phyloP scores from a whole-genome alignment of 1,284 basidiomycete species.

The Trichosporon asahii region DNA sequence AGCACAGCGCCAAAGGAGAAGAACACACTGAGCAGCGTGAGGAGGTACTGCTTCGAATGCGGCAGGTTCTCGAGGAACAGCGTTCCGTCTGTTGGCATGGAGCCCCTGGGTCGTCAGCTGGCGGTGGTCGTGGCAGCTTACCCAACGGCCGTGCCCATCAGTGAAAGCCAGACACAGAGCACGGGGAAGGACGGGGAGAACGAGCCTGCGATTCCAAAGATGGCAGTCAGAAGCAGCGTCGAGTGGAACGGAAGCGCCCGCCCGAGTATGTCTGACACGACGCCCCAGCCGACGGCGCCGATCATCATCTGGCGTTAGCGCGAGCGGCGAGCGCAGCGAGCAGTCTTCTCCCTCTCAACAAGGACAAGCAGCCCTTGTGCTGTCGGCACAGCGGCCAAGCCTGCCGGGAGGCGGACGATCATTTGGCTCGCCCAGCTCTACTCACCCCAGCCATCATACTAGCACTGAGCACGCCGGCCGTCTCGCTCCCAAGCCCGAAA shows the following conservation, averaged over 20 bases:
- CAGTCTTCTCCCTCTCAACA: too few species aligned
- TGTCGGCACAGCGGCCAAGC: too few species aligned
- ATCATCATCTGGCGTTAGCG: constrained; percentile 79
- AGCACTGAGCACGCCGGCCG: constrained; percentile 37
- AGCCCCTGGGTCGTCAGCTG: constrained; percentile 53
- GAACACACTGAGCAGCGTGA: constrained; percentile 93
- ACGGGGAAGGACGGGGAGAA: constrained; percentile 68
- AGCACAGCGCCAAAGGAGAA: constrained; percentile 88
- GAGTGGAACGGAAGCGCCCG: constrained; percentile 85
- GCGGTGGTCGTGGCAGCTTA: constrained; percentile 26
- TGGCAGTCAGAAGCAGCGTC: constrained; percentile 81
- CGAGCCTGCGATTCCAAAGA: constrained; percentile 82
- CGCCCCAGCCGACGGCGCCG: constrained; percentile 88
- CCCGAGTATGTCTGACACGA: constrained; percentile 79
- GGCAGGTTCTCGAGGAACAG: constrained; percentile 93
- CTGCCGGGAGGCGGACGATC: too few species aligned
- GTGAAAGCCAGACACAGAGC: constrained; percentile 76
- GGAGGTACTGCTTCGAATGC: constrained; percentile 80
- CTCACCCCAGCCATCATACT: constrained; percentile 57
- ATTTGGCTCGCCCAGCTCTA: too few species aligned
- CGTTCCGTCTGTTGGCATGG: constrained; percentile 95
- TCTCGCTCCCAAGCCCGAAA: constrained; percentile 56
- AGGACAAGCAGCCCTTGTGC: too few species aligned
- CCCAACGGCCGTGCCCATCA: constrained; percentile 80
- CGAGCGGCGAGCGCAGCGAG: neutral